phyloP scores from a whole-genome alignment of 2,329 filamentous ascomycete genomes.

The Fusarium dlaminii region DNA sequence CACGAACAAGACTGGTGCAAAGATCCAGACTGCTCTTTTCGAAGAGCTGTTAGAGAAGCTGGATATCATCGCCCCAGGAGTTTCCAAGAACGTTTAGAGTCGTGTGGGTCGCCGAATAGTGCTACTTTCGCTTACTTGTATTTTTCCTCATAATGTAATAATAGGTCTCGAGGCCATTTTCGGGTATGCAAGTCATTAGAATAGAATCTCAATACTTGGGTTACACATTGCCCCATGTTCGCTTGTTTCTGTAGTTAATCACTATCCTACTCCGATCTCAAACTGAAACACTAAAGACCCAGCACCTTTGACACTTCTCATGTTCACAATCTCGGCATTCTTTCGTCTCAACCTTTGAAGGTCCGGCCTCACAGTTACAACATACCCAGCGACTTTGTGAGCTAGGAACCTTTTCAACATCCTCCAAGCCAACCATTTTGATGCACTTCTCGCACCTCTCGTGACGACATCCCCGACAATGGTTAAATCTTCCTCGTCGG shows the following conservation, averaged over 20 bases:
- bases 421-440: background rate
- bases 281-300: background rate
- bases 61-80: constrained; percentile 38
- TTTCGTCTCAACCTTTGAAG: background rate
- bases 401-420: background rate
- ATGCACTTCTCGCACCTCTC: background rate
- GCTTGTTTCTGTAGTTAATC: background rate
- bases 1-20: constrained; percentile 43
- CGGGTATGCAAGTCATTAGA: fast-evolving
- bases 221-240: too few species aligned
- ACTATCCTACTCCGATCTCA: fast-evolving
- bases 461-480: background rate
- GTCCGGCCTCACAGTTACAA: background rate
- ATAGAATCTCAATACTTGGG: background rate
- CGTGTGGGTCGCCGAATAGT: fast-evolving
- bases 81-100: background rate
- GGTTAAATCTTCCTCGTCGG: background rate
- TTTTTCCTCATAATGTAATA: fast-evolving
- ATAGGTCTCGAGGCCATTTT: fast-evolving
- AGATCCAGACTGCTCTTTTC: constrained; percentile 46
- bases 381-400: background rate
- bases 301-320: background rate
- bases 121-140: too few species aligned
- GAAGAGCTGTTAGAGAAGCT: constrained; percentile 47
- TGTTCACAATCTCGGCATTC: background rate